These are phyloP conservation scores for Colletotrichum tropicicola DNA, from an alignment of 2,329 filamentous ascomycete species.

Conservation along the genomic window DNA sequence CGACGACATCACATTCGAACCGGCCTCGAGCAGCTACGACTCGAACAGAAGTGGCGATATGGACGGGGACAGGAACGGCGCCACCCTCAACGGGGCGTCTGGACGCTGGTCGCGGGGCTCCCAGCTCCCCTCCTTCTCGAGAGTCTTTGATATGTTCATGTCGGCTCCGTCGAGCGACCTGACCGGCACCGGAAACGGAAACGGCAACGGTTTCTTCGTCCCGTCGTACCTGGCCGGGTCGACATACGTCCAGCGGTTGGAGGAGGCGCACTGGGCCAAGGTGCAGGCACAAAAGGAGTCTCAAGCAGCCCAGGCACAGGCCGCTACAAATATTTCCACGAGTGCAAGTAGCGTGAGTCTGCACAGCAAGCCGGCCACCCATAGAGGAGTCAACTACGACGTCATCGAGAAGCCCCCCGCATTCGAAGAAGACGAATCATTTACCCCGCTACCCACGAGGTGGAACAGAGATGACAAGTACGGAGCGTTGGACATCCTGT, in stretches of 20 bases:
- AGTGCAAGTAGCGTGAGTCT: conserved; percentile 59
- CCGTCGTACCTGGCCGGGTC: conserved; percentile 86
- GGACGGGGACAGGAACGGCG: conserved; percentile 43
- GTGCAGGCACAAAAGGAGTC: conserved; percentile 58
- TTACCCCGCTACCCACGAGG: conserved; percentile 78
- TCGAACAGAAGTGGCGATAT: conserved; percentile 37
- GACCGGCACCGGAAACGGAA: conserved; percentile 32
- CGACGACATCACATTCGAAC: conserved; percentile 47
- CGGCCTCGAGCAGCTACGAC: conserved; percentile 36
- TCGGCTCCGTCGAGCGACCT: conserved; percentile 34
- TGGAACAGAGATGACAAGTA: conserved; percentile 87
- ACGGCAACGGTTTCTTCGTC: conserved; percentile 70
- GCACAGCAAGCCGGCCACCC: conserved; percentile 65
- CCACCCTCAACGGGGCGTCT: conserved; percentile 35
- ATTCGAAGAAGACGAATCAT: conserved; percentile 63
- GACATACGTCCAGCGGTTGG: conserved; percentile 79
- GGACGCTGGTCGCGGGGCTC: conserved; percentile 29
- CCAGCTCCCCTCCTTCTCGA: conserved; percentile 57
- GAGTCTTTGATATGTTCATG: conserved; percentile 62
- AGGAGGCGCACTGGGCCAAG: conserved; percentile 73
- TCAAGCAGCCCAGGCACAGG: conserved; percentile 50
- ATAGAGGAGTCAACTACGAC: conserved; percentile 84
- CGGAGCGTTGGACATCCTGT: conserved; percentile 75
- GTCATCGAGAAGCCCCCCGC: conserved; percentile 79
- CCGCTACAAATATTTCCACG: conserved; percentile 61